Percentiles rank a stretch among this genome's conserved stretches.
phyloP scores from a whole-genome alignment of 2,329 filamentous ascomycete genomes.

The Diaporthe velutina region DNA sequence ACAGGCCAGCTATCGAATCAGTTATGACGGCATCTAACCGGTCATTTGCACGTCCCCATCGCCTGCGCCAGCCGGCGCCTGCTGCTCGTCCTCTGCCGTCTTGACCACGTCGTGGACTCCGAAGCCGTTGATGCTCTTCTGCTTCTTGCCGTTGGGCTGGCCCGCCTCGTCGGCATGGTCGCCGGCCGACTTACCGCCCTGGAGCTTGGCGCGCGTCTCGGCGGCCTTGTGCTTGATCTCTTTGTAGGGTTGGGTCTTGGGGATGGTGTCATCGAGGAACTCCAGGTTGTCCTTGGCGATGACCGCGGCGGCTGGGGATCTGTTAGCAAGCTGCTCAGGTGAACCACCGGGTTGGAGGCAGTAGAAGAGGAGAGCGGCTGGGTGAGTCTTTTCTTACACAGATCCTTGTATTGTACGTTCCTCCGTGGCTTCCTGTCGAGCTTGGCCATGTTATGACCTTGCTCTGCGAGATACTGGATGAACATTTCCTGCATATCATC shows the following conservation, averaged over 20 bases:
- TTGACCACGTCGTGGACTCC: slow-evolving; percentile 47
- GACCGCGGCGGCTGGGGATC: slow-evolving; percentile 79
- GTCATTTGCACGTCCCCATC: slow-evolving; percentile 73
- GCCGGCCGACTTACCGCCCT: slow-evolving; percentile 55
- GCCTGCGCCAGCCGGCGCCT: slow-evolving; percentile 47
- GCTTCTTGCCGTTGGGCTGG: slow-evolving; percentile 53
- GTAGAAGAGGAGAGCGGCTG: background rate
- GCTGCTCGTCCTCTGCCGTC: slow-evolving; percentile 54
- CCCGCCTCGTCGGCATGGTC: slow-evolving; percentile 43
- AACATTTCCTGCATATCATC: slow-evolving; percentile 82
- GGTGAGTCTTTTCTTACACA: slow-evolving; percentile 68
- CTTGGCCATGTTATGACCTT: slow-evolving; percentile 89
- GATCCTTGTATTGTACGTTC: slow-evolving; percentile 95
- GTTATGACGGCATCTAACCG: slow-evolving; percentile 45
- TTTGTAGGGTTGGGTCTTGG: slow-evolving; percentile 85
- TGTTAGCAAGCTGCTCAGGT: slow-evolving; percentile 31
- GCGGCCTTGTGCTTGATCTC: slow-evolving; percentile 77
- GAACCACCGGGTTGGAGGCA: background rate
- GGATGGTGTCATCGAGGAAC: slow-evolving; percentile 92
- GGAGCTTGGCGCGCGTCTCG: slow-evolving; percentile 62
- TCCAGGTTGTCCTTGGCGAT: slow-evolving; percentile 93
- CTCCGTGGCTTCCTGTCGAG: slow-evolving; percentile 91
- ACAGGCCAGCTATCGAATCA: too few relatives aligned
- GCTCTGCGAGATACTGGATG: slow-evolving; percentile 88
- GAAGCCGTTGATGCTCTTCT: slow-evolving; percentile 48